Conservation (phyloP, 2,329 filamentous ascomycete genomes). For the Lomentospora prolificans region DNA sequence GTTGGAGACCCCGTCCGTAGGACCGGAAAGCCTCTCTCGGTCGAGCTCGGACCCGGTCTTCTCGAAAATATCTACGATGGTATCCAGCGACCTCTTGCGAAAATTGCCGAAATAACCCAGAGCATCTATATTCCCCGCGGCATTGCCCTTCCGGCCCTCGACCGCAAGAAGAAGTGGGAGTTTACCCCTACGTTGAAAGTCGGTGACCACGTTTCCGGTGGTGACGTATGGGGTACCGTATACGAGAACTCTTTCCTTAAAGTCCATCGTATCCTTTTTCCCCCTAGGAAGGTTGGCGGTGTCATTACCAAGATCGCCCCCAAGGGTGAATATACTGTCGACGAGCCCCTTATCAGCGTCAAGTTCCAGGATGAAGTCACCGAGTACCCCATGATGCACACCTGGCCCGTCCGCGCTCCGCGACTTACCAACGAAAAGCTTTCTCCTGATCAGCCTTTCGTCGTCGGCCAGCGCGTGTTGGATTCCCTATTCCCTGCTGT, state of each 20-base stretch:
- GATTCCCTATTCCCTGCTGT: constrained; percentile 95
- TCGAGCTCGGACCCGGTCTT: constrained; percentile 91
- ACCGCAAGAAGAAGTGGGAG: constrained; percentile 91
- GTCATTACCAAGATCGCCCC: constrained; percentile 84
- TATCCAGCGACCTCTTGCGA: constrained; percentile 88
- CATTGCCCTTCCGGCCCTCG: constrained; percentile 76
- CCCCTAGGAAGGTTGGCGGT: constrained; percentile 70
- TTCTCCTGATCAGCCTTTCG: constrained; percentile 78
- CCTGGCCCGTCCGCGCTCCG: constrained; percentile 94
- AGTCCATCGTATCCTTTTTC: constrained; percentile 87
- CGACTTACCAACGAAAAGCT: constrained; percentile 88
- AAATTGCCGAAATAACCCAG: constrained; percentile 65
- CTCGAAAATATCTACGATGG: constrained; percentile 99
- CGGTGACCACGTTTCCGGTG: constrained; percentile 92
- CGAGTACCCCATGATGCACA: constrained; percentile 96
- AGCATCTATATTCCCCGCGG: constrained; percentile 98
- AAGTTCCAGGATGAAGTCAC: constrained; percentile 96
- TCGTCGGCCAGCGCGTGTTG: constrained; percentile 93
- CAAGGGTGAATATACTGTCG: constrained; percentile 89
- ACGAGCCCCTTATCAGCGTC: constrained; percentile 86
- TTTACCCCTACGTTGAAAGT: constrained; percentile 89
- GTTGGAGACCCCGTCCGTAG: constrained; percentile 87
- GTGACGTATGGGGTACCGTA: constrained; percentile 90
- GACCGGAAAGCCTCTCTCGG: constrained; percentile 91
- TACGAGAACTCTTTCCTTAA: constrained; percentile 93